phyloP scores from a whole-genome alignment of 176 grass and related monocot genomes.

The Ensete ventricosum region DNA sequence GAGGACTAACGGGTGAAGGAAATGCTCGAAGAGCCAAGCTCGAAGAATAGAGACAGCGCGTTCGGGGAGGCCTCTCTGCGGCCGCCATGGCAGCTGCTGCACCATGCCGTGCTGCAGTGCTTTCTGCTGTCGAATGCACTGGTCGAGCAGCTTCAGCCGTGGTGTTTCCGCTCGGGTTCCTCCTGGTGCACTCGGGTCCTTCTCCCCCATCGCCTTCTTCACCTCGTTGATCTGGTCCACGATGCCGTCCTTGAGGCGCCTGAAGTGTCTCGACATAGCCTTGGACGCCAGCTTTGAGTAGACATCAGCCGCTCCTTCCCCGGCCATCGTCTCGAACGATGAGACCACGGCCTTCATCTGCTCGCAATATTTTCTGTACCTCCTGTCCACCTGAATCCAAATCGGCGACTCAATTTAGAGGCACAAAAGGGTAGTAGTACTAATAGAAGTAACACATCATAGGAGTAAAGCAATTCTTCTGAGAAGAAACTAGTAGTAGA shows the following conservation, averaged over 20 bases:
- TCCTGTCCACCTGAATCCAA: slow-evolving; percentile 44
- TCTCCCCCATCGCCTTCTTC: slow-evolving; percentile 32
- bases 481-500: not conserved
- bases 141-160: slow-evolving; percentile 45
- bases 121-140: slow-evolving; percentile 39
- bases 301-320: slow-evolving; percentile 28
- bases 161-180: slow-evolving; percentile 50
- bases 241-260: slow-evolving; percentile 45
- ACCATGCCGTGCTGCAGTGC: slow-evolving; percentile 37
- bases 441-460: slow-evolving; percentile 4
- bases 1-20: slow-evolving; percentile 60
- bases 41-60: slow-evolving; percentile 57
- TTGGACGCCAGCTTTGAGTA: slow-evolving; percentile 53
- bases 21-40: slow-evolving; percentile 85
- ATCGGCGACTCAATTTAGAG: not conserved
- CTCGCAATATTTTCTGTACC: slow-evolving; percentile 51
- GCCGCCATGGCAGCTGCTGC: slow-evolving; percentile 51
- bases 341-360: slow-evolving; percentile 38
- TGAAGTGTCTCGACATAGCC: slow-evolving; percentile 82
- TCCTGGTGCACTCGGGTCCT: slow-evolving; percentile 15
- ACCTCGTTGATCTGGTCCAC: slow-evolving; percentile 25
- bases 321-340: slow-evolving; percentile 44
- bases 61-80: slow-evolving; percentile 60
- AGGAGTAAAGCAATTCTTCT: too few species aligned
- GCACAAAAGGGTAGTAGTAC: not conserved